Base-by-base conservation (phyloP, 2,329 filamentous ascomycete species). In the Polytolypa hystricis region DNA sequence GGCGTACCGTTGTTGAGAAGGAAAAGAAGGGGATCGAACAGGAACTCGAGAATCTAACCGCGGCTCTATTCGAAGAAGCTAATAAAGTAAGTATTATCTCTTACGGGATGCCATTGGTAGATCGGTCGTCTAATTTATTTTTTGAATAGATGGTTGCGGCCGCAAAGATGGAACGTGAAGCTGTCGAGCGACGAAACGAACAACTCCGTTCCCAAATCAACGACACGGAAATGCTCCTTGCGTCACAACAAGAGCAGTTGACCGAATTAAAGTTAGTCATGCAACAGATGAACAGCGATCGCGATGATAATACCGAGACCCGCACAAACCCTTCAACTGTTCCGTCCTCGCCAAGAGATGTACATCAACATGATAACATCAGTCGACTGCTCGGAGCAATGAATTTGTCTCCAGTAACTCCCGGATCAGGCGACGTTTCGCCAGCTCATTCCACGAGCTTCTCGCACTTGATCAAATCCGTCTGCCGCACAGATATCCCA, bases 51-150 rank as follows among this genome's bases (percentile, higher is more conserved):
- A 84, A 77, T 35, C 62, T 98, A 45, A 96, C 91, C 0, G 79
- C 85, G 1, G 86, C 85, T 18, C 71, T 98, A n/a, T 98, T 98
- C 45, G 86, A 96, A 55, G 89, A 98, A 66, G 91, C 91, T 33
- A 96, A 98, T 64, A 87, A 82, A 60, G 74, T 78, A 56, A 41
- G 61, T 55, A 25, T 21, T 29, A 8, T 12, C 14, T 12, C 19
- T 15, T 17, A 21, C 26, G 11, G 9, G 8, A n/a, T 15, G 23
- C 9, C n/a, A n/a, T n/a, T n/a, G n/a, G n/a, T n/a, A n/a, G n/a
- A n/a, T n/a, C n/a, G n/a, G n/a, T 23, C 20, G 12, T 30, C 53
- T 26, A 37, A 45, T 30, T 4, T 21, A 17, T 29, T 17, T 16
- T n/a, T n/a, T 11, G 20, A 28, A 25, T 44, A 78, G 70, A 96